phyloP scores from a whole-genome alignment of 2,329 filamentous ascomycete species.

The Penicillium sp. region DNA sequence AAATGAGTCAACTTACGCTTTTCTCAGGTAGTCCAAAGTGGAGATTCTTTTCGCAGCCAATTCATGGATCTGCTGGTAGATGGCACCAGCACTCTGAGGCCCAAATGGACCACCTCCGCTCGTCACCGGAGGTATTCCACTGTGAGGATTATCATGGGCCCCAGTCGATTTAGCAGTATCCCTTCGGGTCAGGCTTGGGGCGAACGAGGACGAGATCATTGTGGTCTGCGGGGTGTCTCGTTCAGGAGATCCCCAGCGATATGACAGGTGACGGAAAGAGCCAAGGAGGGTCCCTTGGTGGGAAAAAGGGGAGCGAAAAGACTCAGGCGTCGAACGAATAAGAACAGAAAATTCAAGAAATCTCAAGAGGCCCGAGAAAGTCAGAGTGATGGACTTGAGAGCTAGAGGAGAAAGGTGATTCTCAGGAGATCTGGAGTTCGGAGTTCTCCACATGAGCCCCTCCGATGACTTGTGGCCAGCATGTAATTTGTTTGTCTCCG shows the following conservation, averaged over 20 bases:
- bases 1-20: slow-evolving; percentile 63
- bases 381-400: neutral
- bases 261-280: neutral
- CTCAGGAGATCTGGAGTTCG: slow-evolving; percentile 11
- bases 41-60: slow-evolving; percentile 88
- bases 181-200: slow-evolving; percentile 32
- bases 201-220: slow-evolving; percentile 37
- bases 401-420: neutral
- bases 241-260: neutral
- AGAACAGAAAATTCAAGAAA: neutral
- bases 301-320: neutral
- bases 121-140: slow-evolving; percentile 28
- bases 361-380: neutral
- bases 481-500: neutral
- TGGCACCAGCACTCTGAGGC: slow-evolving; percentile 52
- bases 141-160: slow-evolving; percentile 26
- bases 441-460: slow-evolving; percentile 11
- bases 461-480: slow-evolving; percentile 1
- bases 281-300: neutral
- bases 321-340: neutral
- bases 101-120: slow-evolving; percentile 37
- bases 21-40: slow-evolving; percentile 87
- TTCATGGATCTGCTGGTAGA: slow-evolving; percentile 73
- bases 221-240: neutral
- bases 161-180: slow-evolving; percentile 35